Conservation (phyloP, 805 yeast genomes). For the Sugiyamaella qingdaonensis region DNA sequence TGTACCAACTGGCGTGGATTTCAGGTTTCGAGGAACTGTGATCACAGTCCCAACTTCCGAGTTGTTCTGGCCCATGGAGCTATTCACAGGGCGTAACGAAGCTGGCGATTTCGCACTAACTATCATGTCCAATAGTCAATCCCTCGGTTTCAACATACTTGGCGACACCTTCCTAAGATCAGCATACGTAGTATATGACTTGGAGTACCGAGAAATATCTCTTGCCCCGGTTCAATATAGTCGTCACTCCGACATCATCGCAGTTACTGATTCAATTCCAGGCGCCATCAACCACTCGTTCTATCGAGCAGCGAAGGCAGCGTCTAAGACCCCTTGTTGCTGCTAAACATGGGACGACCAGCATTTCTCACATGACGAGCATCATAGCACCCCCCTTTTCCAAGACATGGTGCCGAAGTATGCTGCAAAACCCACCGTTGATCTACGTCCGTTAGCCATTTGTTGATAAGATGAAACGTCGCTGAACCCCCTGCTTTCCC, state of each 20-base stretch:
- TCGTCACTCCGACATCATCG: constrained; percentile 24
- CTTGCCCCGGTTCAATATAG: constrained; percentile 46
- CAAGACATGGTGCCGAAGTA: not conserved
- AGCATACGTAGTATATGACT: constrained; percentile 62
- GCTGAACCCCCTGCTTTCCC: not conserved
- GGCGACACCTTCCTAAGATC: constrained; percentile 63
- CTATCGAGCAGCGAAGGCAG: no score
- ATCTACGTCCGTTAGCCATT: not conserved
- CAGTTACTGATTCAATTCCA: constrained; percentile 24
- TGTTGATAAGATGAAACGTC: constrained; percentile 1
- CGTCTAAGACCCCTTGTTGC: no score
- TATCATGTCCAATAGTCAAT: constrained; percentile 24
- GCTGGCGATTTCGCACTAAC: constrained; percentile 28
- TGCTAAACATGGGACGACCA: no score
- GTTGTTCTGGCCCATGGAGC: constrained; percentile 25
- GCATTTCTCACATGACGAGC: not conserved
- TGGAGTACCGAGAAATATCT: constrained; percentile 52
- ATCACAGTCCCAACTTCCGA: constrained; percentile 39
- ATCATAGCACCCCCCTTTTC: not conserved
- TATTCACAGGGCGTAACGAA: constrained; percentile 27
- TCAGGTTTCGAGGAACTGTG: constrained; percentile 49
- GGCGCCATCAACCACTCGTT: constrained; percentile 5
- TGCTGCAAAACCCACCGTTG: not conserved
- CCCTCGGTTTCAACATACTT: constrained; percentile 35
- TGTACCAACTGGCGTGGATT: constrained; percentile 32